Percentiles rank a stretch among this genome's conserved stretches.
Evolutionary conservation across 2,329 filamentous ascomycete genomes (phyloP).

Genomic region (Ilyonectria sp.): DNA sequence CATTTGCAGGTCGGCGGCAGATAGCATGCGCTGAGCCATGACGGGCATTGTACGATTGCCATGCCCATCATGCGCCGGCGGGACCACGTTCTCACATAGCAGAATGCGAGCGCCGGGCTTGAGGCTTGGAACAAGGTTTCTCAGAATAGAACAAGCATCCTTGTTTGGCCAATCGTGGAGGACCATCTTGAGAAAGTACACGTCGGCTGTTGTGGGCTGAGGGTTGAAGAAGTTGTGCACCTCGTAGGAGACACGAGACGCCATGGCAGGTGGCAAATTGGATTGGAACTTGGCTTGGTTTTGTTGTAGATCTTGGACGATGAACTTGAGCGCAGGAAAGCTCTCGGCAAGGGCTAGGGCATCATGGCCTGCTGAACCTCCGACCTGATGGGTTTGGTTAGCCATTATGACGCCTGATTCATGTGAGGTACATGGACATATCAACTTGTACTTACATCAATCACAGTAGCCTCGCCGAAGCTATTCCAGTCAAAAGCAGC

Average conservation of each 20-base stretch:
- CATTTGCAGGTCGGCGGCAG: constrained; percentile 58
- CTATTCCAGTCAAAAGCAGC: constrained; percentile 41
- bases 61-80: constrained; percentile 43
- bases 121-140: background rate
- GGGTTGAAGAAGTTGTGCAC: constrained; percentile 58
- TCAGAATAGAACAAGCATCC: constrained; percentile 57
- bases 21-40: constrained; percentile 11
- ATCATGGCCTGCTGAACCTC: constrained; percentile 46
- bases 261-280: background rate
- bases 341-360: constrained; percentile 40
- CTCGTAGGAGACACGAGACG: constrained; percentile 52
- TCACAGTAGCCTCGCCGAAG: constrained; percentile 43
- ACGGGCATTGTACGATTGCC: constrained; percentile 3
- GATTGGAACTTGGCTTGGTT: constrained; percentile 49
- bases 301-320: constrained; percentile 65
- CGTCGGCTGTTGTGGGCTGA: constrained; percentile 58
- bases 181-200: constrained; percentile 69
- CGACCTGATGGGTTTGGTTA: constrained; percentile 38
- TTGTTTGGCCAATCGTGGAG: constrained; percentile 70
- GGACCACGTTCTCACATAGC: constrained; percentile 49
- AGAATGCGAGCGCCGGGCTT: constrained; percentile 4
- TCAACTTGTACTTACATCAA: constrained; percentile 45
- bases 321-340: constrained; percentile 53
- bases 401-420: background rate
- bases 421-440: background rate